Percentiles rank a stretch among this genome's conserved stretches.
These are phyloP conservation scores for Rusavskia elegans DNA, from an alignment of 495 filamentous ascomycete species.

Conservation along the genomic window DNA sequence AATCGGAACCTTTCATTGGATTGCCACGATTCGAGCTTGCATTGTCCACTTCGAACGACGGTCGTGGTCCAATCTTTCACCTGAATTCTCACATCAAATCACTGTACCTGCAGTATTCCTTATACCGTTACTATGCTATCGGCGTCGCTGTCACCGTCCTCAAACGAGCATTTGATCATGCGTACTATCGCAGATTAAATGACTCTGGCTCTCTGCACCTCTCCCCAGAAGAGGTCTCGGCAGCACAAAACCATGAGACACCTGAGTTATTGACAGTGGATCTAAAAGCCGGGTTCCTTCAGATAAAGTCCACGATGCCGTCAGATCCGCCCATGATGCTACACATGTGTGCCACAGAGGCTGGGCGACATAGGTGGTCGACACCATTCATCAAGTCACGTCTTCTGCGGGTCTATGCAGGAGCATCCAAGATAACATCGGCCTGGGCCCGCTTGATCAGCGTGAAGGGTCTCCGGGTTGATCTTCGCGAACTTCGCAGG, in stretches of 20 bases:
- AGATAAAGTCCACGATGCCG: slow-evolving; percentile 79
- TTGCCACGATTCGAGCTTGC: slow-evolving; percentile 79
- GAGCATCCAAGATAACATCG: slow-evolving; percentile 60
- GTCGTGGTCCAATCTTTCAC: slow-evolving; percentile 73
- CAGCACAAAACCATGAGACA: neutral
- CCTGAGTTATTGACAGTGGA: slow-evolving; percentile 67
- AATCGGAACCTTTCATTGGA: slow-evolving; percentile 70
- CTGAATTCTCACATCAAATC: slow-evolving; percentile 67
- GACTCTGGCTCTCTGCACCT: neutral
- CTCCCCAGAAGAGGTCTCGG: neutral
- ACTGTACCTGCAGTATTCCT: slow-evolving; percentile 71
- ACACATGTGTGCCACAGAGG: slow-evolving; percentile 65
- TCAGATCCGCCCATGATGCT: slow-evolving; percentile 79
- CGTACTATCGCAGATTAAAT: slow-evolving; percentile 3
- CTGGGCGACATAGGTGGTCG: slow-evolving; percentile 71
- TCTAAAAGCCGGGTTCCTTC: slow-evolving; percentile 59
- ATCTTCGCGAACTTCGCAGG: slow-evolving; percentile 58
- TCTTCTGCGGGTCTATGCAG: slow-evolving; percentile 67
- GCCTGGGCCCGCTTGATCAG: slow-evolving; percentile 78
- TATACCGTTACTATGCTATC: slow-evolving; percentile 87
- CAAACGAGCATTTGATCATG: slow-evolving; percentile 51
- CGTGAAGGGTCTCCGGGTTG: slow-evolving; percentile 62
- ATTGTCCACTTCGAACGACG: slow-evolving; percentile 69
- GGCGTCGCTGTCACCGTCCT: slow-evolving; percentile 67
- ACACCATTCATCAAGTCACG: slow-evolving; percentile 62